Evolutionary conservation across 2,329 filamentous ascomycete genomes (phyloP), one percentile per base, ranked within the genome.

Genomic region (Ceratocystis alfenasii): DNA sequence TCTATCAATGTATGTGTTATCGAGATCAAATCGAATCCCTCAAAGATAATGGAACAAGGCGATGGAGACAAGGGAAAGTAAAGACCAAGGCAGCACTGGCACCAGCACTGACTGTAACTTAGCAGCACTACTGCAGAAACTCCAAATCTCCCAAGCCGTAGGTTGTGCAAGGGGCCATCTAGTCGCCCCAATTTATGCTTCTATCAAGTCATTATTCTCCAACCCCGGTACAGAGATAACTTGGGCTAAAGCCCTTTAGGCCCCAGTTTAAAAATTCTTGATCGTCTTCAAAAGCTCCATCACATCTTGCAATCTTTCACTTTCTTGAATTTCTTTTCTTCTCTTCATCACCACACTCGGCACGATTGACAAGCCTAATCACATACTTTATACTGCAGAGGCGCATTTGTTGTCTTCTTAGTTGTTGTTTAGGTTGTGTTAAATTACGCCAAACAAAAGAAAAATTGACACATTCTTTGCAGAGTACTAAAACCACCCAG

Each of bases 201-300:
- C 1, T 63, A 63, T 63, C 25, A 17, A 3, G 15, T 6, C n/a
- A 10, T 22, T 22, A 1, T 12, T n/a, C 46, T 12, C 17, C n/a
- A 50, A 5, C 46, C 46, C 48, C 33, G 41, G 22, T 65, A 65
- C 25, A 60, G 28, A 12, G 50, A 65, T 65, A 65, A 53, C 12
- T 44, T 67, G 65, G 65, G 62, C 50, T 67, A n/a, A 28, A 64
- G 61, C 65, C 65, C 65, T 60, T 44, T 33, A 20, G 6, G 53
- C 53, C 53, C 53, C 53, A 59, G 53, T 59, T 30, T 30, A 59
- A 59, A 59, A 59, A 36, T 30, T 30, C 20, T 57, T 30, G 28
- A 8, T 30, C n/a, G 28, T 33, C 65, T 67, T 67, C 55, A 67
- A 67, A 67, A 64, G 48, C 28, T 8, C 25, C 17, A 7, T 17